phyloP scores from a whole-genome alignment of 164 flowering plant species.

The Kalanchoe fedtschenkoi region DNA sequence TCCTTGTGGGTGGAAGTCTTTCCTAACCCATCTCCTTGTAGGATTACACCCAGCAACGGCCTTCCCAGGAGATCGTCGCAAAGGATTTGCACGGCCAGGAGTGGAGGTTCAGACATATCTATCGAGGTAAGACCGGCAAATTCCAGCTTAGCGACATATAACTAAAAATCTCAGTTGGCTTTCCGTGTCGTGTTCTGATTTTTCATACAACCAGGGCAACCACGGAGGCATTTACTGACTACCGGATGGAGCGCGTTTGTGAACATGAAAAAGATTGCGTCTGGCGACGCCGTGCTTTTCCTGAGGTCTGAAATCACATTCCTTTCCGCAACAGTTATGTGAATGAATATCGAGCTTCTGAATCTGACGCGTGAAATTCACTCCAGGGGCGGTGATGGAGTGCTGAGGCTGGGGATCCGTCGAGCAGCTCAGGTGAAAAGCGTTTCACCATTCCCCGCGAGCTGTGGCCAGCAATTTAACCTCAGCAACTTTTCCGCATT shows the following conservation, averaged over 20 bases:
- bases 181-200: no score
- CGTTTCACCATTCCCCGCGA: conserved; percentile 18
- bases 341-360: neutral
- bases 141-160: neutral
- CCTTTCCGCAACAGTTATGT: neutral
- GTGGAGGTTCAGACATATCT: conserved; percentile 93
- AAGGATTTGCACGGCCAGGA: conserved; percentile 86
- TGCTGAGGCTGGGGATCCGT: conserved; percentile 76
- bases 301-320: conserved; percentile 42
- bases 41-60: conserved; percentile 93
- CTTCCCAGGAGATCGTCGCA: conserved; percentile 95
- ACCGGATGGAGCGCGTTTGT: conserved; percentile 99
- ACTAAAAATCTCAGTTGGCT: neutral
- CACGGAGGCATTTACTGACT: conserved; percentile 92
- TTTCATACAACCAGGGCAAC: conserved; percentile 87
- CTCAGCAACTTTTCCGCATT: conserved; percentile 30
- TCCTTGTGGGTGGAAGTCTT: neutral
- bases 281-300: conserved; percentile 97
- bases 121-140: conserved; percentile 47
- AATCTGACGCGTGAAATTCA: neutral
- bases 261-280: conserved; percentile 83
- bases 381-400: conserved; percentile 87
- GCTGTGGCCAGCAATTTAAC: conserved; percentile 30
- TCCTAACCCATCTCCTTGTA: no score
- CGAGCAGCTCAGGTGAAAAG: conserved; percentile 64